These are phyloP conservation scores for Phytophthora fragariaefolia DNA, from an alignment of 352 stramenopile genomes.

Conservation along the genomic window DNA sequence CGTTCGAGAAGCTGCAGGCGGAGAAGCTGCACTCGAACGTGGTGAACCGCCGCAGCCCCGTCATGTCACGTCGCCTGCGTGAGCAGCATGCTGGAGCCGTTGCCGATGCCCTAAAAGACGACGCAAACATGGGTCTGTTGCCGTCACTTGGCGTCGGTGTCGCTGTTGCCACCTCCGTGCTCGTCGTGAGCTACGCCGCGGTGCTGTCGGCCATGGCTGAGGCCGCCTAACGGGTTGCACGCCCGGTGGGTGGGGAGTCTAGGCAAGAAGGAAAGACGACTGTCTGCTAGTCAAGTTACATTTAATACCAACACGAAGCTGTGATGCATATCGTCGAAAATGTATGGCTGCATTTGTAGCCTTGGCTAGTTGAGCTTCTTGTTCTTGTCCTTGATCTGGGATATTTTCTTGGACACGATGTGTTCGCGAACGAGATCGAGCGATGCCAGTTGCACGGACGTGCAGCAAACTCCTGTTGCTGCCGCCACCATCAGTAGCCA, in stretches of 20 bases:
- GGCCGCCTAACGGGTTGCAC: conserved; percentile 9
- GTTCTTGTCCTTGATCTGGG: conserved; percentile 21
- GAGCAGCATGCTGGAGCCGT: neutral
- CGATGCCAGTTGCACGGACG: conserved; percentile 61
- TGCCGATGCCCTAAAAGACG: neutral
- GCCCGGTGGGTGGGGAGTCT: neutral
- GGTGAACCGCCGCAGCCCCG: conserved; percentile 31
- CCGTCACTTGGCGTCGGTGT: conserved; percentile 35
- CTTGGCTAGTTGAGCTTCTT: conserved; percentile 45
- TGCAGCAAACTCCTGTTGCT: conserved; percentile 58
- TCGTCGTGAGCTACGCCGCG: conserved; percentile 50
- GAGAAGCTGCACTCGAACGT: conserved; percentile 51
- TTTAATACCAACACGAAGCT: conserved; percentile 16
- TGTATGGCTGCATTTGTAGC: neutral
- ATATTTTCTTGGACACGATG: conserved; percentile 33
- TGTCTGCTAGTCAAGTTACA: conserved; percentile 12
- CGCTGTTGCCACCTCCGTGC: conserved; percentile 40
- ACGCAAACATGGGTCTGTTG: conserved; percentile 26
- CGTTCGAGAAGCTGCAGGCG: conserved; percentile 45
- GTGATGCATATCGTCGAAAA: neutral
- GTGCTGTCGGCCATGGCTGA: conserved; percentile 47
- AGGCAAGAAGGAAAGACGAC: neutral
- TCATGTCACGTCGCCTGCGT: conserved; percentile 13
- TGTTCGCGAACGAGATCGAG: conserved; percentile 62
- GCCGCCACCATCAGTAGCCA: conserved; percentile 46